Percentiles rank a stretch among this genome's conserved stretches.
phyloP scores from a whole-genome alignment of 2,329 filamentous ascomycete species.

The Fusarium sp. region DNA sequence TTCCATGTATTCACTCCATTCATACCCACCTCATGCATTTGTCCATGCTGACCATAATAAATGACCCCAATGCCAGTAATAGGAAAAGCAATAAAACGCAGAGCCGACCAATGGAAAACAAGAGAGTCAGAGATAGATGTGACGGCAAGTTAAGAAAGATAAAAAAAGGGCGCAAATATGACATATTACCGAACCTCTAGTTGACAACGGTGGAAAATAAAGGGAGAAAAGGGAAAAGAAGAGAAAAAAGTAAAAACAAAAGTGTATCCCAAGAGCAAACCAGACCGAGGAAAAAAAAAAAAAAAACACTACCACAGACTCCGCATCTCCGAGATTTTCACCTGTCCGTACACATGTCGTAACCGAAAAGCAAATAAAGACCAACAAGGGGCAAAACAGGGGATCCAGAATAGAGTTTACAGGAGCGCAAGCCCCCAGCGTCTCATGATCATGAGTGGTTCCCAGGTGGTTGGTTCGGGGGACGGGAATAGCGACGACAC shows the following conservation, averaged over 20 bases:
- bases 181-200: conserved; percentile 15
- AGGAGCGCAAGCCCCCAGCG: conserved; percentile 1
- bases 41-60: conserved; percentile 32
- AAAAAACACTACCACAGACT: conserved; percentile 29
- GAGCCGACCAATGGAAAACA: conserved; percentile 2
- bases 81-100: conserved; percentile 14
- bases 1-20: conserved; percentile 3
- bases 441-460: conserved; percentile 4
- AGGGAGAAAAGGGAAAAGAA: background rate
- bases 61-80: conserved; percentile 12
- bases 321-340: conserved; percentile 25
- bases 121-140: conserved; percentile 5
- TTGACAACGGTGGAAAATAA: background rate
- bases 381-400: conserved; percentile 6
- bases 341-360: conserved; percentile 16
- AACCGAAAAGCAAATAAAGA: conserved; percentile 19
- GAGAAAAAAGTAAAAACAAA: conserved; percentile 5
- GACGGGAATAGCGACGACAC: background rate
- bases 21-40: conserved; percentile 14
- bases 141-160: background rate
- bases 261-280: conserved; percentile 32
- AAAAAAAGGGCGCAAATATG: conserved; percentile 10
- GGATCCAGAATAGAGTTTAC: background rate
- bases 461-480: conserved; percentile 10
- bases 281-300: background rate